Percentiles rank a stretch among this genome's conserved stretches.
Conservation (phyloP, 2,329 filamentous ascomycete genomes). For the Lomentospora prolificans region DNA sequence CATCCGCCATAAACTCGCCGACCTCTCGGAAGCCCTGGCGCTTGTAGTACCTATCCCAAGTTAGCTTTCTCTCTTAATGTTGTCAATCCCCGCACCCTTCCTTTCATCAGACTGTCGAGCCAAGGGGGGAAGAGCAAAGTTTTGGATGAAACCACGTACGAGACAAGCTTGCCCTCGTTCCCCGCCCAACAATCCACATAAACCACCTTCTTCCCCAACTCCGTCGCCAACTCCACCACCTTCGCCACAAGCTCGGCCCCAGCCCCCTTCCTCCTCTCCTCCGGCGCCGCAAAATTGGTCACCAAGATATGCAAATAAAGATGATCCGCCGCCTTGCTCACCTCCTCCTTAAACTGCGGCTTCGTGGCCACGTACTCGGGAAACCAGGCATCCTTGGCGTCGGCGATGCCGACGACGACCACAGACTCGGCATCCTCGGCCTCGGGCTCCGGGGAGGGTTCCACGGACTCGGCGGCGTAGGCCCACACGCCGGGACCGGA, state of each 20-base stretch:
- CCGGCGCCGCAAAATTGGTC: not conserved
- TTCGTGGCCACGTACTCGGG: not conserved
- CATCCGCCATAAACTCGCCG: not conserved
- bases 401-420: not conserved
- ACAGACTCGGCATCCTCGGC: not conserved
- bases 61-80: not conserved
- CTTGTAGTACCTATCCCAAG: not conserved
- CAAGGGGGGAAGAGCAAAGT: not conserved
- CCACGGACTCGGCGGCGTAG: not conserved
- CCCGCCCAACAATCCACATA: not conserved
- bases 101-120: too few species aligned
- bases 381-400: not conserved
- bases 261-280: not conserved
- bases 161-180: not conserved
- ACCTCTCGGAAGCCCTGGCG: not conserved
- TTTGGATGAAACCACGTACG: not conserved
- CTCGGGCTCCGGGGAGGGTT: too few species aligned
- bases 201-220: not conserved
- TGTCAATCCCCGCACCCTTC: too few species aligned
- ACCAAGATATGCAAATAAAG: not conserved
- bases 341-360: not conserved
- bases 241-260: not conserved
- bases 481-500: not conserved
- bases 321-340: not conserved
- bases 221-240: not conserved